These are phyloP conservation scores for Bondarzewia mesenterica DNA, from an alignment of 1,284 basidiomycete genomes.

Conservation along the genomic window DNA sequence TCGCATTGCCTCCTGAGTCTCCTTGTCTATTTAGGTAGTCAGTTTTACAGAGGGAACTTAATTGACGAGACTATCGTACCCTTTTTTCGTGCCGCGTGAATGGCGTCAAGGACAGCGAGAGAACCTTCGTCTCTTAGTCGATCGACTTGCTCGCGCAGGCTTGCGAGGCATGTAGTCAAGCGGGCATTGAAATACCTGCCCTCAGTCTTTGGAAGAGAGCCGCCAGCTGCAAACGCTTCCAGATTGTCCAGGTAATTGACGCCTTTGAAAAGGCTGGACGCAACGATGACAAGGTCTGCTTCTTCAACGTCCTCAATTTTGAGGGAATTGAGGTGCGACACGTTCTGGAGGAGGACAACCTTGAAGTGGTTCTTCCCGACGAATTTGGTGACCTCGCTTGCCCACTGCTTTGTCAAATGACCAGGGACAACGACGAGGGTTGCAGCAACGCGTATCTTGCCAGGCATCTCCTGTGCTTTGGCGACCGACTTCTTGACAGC, in stretches of 20 bases:
- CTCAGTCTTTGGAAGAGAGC: conserved; percentile 57
- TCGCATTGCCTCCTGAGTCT: conserved; percentile 11
- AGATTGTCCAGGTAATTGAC: conserved; percentile 72
- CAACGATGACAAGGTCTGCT: conserved; percentile 84
- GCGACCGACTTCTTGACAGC: conserved; percentile 50
- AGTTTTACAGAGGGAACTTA: conserved; percentile 4
- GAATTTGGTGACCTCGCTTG: conserved; percentile 82
- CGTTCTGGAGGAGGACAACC: conserved; percentile 64
- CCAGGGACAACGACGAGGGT: conserved; percentile 86
- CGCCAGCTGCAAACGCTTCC: conserved; percentile 59
- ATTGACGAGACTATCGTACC: conserved; percentile 30
- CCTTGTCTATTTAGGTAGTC: conserved; percentile 12
- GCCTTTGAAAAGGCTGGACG: conserved; percentile 80
- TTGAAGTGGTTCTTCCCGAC: conserved; percentile 51
- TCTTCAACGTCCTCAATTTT: conserved; percentile 74
- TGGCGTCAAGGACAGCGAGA: conserved; percentile 47
- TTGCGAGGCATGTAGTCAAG: conserved; percentile 52
- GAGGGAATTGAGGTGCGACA: conserved; percentile 63
- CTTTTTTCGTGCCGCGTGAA: conserved; percentile 51
- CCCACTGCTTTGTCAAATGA: conserved; percentile 88
- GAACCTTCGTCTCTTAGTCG: conserved; percentile 54
- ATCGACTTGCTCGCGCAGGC: conserved; percentile 61
- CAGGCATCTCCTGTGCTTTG: conserved; percentile 39
- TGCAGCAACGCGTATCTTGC: conserved; percentile 70
- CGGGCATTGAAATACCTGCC: conserved; percentile 86